Evolutionary conservation across 768 basidiomycete genomes (phyloP), one percentile per base, ranked within the genome.

Genomic region (Filobasidium wieringae): DNA sequence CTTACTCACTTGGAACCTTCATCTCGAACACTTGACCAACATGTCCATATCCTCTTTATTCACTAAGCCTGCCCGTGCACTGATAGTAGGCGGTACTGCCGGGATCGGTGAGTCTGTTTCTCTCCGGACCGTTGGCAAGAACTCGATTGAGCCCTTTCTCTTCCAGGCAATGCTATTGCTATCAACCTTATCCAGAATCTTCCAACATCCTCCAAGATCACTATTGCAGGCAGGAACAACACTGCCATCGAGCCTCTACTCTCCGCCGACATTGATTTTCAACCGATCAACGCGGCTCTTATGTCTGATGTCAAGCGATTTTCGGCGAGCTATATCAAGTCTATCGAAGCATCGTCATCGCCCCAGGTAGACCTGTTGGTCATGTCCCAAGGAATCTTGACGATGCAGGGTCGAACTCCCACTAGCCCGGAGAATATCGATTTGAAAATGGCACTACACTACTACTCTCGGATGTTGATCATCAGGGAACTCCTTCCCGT

Each of bases 221-320:
- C 60, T n/a, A 47, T 61, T n/a, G 55, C 60, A 3, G 60, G 60
- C 15, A 36, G 60, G 11, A 52, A 36, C 33, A 50, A 32, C 31
- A n/a, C 60, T 17, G 33, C 51, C 12, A 51, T 31, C 14, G 51
- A 56, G 51, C n/a, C 31, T 9, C 32, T 61, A 27, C 33, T 58
- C 9, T 1, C 27, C 17, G 51, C n/a, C 24, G 53, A 37, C 15
- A 36, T 60, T 29, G 30, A 40, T 34, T 61, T 61, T 29, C 27
- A 43, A 15, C 27, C 33, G 4, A 55, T 61, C 33, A 51, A 61
- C 29, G 55, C 55, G 24, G 29, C 39, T 36, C 36, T 57, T 22
- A 61, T 61, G 60, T 33, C 32, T 17, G 60, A 61, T 22, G 60
- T 61, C 60, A 61, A 61, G 51, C 60, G 60, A 7, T 61, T 61